Base-by-base conservation (phyloP, 2,329 filamentous ascomycete genomes). In the Penicillium glabrum region DNA sequence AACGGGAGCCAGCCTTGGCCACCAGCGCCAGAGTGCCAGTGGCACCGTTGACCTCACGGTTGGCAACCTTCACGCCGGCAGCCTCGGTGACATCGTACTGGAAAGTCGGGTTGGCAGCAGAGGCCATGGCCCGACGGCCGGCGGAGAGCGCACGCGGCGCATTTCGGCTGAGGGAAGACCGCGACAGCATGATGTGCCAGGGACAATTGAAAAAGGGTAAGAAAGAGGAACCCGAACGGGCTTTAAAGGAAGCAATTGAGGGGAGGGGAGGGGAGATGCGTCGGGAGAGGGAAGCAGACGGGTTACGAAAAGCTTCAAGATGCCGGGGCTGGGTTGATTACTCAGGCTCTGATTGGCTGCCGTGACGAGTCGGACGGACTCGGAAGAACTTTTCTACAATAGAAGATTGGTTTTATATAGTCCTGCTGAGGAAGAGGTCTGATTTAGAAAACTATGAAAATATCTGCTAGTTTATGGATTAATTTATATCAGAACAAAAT, bases 1-100 rank as follows among this genome's bases (percentile, higher is more conserved):
- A 98, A 77, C 95, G 85, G 63, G 93, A 96, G 72, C 95, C 95
- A 62, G 92, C 95, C 83, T 96, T 96, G 67, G 93, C 87, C 74
- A 99, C 91, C 64, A 99, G 79, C 55, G 93, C 92, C 66, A 99
- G 84, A 72, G 91, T 96, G 61, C 93, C 92, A 61, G 93, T 96
- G 66, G 92, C 90, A 62, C 91, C 91, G 62, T 90, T 85, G 71
- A 91, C 83, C 78, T 98, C 93, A 82, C 93, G 88, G 80, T 90
- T 90, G 73, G 93, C 93, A 69, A 96, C 85, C 84, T 96, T 97
- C 79, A 98, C 82, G 72, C 93, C 93, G 75, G 87, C 86, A 77
- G 90, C 86, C 78, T 96, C 90, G 73, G 89, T 85, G 61, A 89
- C 86, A 80, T 97, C 89, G 82, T 96, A 99, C 76, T 89, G 87